These are phyloP conservation scores for Abelmoschus esculentus DNA, from an alignment of 345 rosid species.

Conservation along the genomic window DNA sequence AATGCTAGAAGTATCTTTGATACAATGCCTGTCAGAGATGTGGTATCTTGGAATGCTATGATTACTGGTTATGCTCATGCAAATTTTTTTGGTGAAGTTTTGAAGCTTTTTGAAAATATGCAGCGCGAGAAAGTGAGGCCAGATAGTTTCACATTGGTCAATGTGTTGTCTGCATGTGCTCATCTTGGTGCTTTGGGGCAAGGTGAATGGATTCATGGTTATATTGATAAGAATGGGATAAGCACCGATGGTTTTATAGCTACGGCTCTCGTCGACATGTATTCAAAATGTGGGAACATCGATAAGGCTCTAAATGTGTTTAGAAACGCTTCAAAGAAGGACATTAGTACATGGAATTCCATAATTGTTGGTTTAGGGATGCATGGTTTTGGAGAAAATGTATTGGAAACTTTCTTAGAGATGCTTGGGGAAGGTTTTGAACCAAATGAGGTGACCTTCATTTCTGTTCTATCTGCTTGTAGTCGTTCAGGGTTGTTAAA, in stretches of 20 bases:
- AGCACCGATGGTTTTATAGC: conserved; percentile 22
- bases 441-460: conserved; percentile 36
- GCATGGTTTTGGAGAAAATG: conserved; percentile 35
- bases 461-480: conserved; percentile 43
- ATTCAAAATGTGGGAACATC: conserved; percentile 44
- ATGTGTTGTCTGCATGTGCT: conserved; percentile 42
- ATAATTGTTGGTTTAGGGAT: conserved; percentile 39
- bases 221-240: conserved; percentile 32
- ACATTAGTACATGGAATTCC: conserved; percentile 48
- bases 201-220: conserved; percentile 41
- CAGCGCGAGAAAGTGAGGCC: conserved; percentile 24
- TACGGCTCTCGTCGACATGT: conserved; percentile 51
- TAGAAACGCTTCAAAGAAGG: conserved; percentile 21
- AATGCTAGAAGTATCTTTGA: conserved; percentile 31
- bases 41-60: conserved; percentile 43
- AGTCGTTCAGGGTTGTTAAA: conserved; percentile 44
- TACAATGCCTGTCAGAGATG: conserved; percentile 30
- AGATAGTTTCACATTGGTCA: conserved; percentile 34
- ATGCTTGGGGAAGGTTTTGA: conserved; percentile 38
- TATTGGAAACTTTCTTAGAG: conserved; percentile 40
- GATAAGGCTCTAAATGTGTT: conserved; percentile 45
- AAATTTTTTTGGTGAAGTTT: conserved; percentile 26
- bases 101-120: conserved; percentile 37
- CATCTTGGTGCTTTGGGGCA: conserved; percentile 36
- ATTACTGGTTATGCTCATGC: conserved; percentile 28